These are phyloP conservation scores for Alloteropsis angusta DNA, from an alignment of 202 grass and related monocot species.

Conservation along the genomic window DNA sequence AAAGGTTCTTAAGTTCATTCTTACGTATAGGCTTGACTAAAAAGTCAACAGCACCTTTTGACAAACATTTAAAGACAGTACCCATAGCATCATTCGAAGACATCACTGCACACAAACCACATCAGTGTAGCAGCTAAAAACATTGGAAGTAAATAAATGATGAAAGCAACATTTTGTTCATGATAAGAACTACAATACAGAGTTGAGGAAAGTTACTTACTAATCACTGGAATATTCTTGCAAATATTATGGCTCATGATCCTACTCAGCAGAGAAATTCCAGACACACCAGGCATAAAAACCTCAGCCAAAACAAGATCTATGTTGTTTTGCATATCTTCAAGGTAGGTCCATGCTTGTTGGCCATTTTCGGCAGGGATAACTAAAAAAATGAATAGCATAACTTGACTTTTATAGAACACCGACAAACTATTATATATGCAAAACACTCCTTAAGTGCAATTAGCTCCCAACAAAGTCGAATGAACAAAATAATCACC, in stretches of 20 bases:
- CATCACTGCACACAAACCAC: conserved; percentile 81
- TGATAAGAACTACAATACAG: background rate
- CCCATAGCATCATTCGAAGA: conserved; percentile 83
- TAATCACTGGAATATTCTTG: conserved; percentile 93
- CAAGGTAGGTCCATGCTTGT: conserved; percentile 89
- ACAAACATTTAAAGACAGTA: conserved; percentile 82
- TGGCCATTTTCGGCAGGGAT: conserved; percentile 63
- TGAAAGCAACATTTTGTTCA: conserved; percentile 7
- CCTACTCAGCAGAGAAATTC: conserved; percentile 75
- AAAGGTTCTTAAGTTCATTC: conserved; percentile 95
- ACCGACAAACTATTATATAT: too few relatives aligned
- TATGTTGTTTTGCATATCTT: conserved; percentile 63
- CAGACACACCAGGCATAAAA: conserved; percentile 64
- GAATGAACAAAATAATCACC: too few relatives aligned
- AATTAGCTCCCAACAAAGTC: too few relatives aligned
- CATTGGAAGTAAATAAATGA: conserved; percentile 30
- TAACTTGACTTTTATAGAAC: too few relatives aligned
- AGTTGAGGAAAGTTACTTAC: conserved; percentile 55
- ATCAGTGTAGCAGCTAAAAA: conserved; percentile 38
- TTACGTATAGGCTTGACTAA: conserved; percentile 92
- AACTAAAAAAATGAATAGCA: conserved; percentile 38
- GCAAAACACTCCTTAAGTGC: too few relatives aligned
- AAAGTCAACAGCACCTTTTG: conserved; percentile 98
- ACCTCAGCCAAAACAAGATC: conserved; percentile 98
- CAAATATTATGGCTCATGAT: conserved; percentile 71